Base-by-base conservation (phyloP, 768 basidiomycete species). In the Pisolithus orientalis region DNA sequence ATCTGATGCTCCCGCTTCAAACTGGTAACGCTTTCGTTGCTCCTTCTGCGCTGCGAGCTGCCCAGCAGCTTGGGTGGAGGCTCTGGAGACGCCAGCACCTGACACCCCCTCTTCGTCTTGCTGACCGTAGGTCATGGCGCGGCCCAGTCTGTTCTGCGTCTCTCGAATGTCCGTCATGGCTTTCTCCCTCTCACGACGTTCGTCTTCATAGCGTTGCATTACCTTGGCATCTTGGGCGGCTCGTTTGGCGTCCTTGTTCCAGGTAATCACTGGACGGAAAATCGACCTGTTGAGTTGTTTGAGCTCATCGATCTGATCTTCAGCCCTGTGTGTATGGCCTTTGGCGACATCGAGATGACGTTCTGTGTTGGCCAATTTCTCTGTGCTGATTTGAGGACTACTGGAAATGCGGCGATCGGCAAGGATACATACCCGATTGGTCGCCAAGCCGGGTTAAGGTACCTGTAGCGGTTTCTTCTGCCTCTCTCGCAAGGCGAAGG, bases 201-300 rank as follows among this genome's bases (percentile, higher is more conserved):
- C 94, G 25, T 92, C 88, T 8, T 92, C 86, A 62, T 94, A 94
- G 13, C 93, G 91, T 46, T 82, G 72, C 67, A 84, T 80, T 24
- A 96, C 74, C 64, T 92, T 90, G 29, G 82, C 80, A 63, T 96
- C 93, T 60, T 92, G 84, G 13, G 88, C 90, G 5, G 82, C 80
- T 46, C 93, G 89, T 70, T 97, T 98, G 16, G 77, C 79, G 37
- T 92, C 86, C 69, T 96, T 99, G 75, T 97, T 95, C 70, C 88
- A 95, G 0, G 86, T 85, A 59, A 96, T 84, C 52, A 83, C 92
- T 8, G 91, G 94, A 46, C 85, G 82, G 76, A 99, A 97, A 66
- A 99, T 98, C 38, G 91, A 94, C 32, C 84, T 81, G 69, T 97
- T 97, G 51, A 99, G 82, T 65, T 94, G 80, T 70, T 93, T 94